Evolutionary conservation across 2,329 filamentous ascomycete genomes (phyloP), one percentile per base, ranked within the genome.

Genomic region (Fusarium metavorans): DNA sequence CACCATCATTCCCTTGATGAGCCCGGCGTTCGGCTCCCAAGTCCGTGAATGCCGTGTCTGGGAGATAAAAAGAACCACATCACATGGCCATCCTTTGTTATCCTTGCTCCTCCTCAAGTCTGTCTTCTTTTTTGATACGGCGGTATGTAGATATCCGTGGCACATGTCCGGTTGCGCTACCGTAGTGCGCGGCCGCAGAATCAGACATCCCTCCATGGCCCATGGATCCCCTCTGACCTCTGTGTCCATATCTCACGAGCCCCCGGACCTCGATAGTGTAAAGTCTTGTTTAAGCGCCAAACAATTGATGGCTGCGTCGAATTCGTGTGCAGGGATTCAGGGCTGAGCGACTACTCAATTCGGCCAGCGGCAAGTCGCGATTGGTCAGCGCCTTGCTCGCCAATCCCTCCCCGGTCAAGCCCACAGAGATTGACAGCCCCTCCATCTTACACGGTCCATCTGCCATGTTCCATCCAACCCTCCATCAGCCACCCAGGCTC

Each of bases 291-390:
- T 69, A 66, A 72, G 34, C 59, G 58, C 58, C 58, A 41, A n/a
- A 52, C 48, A 27, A 9, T 68, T 13, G 25, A 74, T 43, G 25
- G 60, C 25, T 58, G 56, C 41, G 56, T 23, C 64, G 59, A 32
- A 50, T 48, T 66, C 43, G 27, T 62, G 71, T 71, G 66, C 77
- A 78, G 63, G 77, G 77, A 63, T 77, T 64, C 52, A 64, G 45
- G 65, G 35, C 52, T 66, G 70, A 71, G 68, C 65, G 68, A 79
- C 77, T 79, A 78, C 77, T 79, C 76, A 74, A 79, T 79, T 79
- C 50, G 77, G 77, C 67, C 68, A 67, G 43, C 69, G 71, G 66
- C 68, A 57, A 63, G 68, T 64, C 73, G 66, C 69, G 68, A 78
- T 79, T 79, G 77, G 77, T 65, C 66, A 67, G 69, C 64, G 27